Evolutionary conservation across 495 filamentous ascomycete genomes (phyloP), one percentile per base, ranked within the genome.

Genomic region (Podospora pseudocomata): DNA sequence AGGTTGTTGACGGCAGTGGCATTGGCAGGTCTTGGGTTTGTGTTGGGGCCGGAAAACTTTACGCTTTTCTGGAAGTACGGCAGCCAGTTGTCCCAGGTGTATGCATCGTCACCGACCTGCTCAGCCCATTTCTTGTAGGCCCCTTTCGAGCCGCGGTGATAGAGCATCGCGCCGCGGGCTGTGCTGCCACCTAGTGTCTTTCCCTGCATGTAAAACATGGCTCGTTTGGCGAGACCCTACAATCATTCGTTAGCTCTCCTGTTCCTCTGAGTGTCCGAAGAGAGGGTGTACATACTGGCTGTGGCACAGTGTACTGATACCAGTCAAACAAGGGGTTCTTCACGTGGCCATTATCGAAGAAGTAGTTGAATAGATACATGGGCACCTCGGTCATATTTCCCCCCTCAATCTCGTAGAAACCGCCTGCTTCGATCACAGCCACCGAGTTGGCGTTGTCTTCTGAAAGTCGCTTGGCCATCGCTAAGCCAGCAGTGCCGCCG

Each of bases 381-480:
- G 84, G 86, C 5, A 89, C 75, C 26, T 73, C 67, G 65, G 69
- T 79, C 13, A 62, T 73, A 64, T 86, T 76, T 63, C 83, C 72
- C 71, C 80, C 76, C 71, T 82, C 78, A 5, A 78, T 55, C 70
- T 89, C 81, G 65, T 88, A 89, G 65, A 82, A 78, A 0, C 80
- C 80, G 11, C 87, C 87, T 3, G 87, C 86, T 75, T 90, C 87
- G 16, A 90, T 74, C 5, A 89, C 74, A 18, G 73, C 78, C 16
- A 80, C 79, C 2, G 69, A 72, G 5, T 66, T 58, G 9, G 11
- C 18, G 1, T 54, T 11, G n/a, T 74, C 64, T 0, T 80, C 80
- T 3, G 83, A 80, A 4, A 88, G 74, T 13, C 87, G 77, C 1
- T 77, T 78, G 4, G 85, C 86, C 2, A 88, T 68, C 1, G 79